phyloP scores from a whole-genome alignment of 2,329 filamentous ascomycete genomes.

The Stagonosporopsis vannaccii region DNA sequence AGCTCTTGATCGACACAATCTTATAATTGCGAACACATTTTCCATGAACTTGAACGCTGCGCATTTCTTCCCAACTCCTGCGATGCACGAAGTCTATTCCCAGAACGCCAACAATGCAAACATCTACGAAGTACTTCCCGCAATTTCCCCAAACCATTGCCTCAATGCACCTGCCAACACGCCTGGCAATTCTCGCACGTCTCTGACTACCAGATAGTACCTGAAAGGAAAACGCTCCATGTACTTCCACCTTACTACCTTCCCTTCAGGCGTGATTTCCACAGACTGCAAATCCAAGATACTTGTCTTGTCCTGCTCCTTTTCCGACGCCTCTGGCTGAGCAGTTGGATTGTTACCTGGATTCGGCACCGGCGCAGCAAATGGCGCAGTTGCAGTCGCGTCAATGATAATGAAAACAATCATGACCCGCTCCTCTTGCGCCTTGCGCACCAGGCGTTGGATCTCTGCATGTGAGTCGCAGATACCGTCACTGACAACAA shows the following conservation, averaged over 20 bases:
- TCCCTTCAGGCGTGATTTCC: conserved; percentile 74
- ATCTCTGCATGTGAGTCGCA: conserved; percentile 90
- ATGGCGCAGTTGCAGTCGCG: conserved; percentile 48
- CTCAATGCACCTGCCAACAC: conserved; percentile 87
- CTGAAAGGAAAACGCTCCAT: conserved; percentile 95
- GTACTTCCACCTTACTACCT: conserved; percentile 85
- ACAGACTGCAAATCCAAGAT: conserved; percentile 91
- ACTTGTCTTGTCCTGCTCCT: conserved; percentile 64
- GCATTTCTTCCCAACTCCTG: not conserved
- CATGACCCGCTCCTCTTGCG: conserved; percentile 94
- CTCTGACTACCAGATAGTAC: conserved; percentile 93
- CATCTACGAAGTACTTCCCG: conserved; percentile 47
- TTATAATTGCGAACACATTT: not conserved
- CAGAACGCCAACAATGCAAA: conserved; percentile 2
- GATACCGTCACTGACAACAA: conserved; percentile 93
- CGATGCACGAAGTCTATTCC: not conserved
- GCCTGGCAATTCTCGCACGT: conserved; percentile 87
- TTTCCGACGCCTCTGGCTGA: conserved; percentile 29
- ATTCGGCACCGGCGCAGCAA: conserved; percentile 10
- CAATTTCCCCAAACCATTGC: conserved; percentile 90
- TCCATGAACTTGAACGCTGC: not conserved
- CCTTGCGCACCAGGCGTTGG: conserved; percentile 80
- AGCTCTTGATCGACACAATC: not conserved
- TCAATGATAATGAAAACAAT: conserved; percentile 98
- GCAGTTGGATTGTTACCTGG: conserved; percentile 12